Conservation (phyloP, 129 eudicot species). For the Gnaphalium uliginosum region DNA sequence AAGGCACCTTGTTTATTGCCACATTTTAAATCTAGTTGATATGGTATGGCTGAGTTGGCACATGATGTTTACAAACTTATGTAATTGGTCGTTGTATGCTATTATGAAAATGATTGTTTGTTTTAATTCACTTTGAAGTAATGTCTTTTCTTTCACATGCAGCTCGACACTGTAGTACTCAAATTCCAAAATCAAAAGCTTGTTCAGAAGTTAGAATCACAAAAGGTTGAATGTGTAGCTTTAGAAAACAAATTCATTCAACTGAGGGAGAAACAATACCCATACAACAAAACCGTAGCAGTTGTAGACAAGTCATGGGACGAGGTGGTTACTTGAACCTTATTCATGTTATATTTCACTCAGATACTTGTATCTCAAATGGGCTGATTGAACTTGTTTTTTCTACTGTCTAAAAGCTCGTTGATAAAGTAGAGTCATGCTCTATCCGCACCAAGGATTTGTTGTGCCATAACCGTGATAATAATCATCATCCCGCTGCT, state of each 20-base stretch:
- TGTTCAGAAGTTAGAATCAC: constrained; percentile 79
- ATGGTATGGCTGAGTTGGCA: constrained; percentile 1
- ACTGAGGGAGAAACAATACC: constrained; percentile 63
- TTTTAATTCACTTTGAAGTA: constrained; percentile 9
- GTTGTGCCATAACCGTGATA: constrained; percentile 30
- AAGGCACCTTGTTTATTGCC: constrained; percentile 2
- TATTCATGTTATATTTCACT: constrained; percentile 19
- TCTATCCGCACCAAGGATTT: constrained; percentile 45
- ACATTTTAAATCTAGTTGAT: constrained; percentile 9
- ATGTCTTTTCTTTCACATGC: constrained; percentile 20
- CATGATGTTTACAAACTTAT: constrained; percentile 9
- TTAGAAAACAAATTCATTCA: constrained; percentile 59
- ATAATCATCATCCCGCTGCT: constrained; percentile 30
- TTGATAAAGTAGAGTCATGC: constrained; percentile 64
- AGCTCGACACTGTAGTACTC: constrained; percentile 92
- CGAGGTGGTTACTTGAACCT: constrained; percentile 47
- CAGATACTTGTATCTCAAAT: background rate
- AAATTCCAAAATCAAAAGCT: constrained; percentile 89
- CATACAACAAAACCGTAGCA: constrained; percentile 48
- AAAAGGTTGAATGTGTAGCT: constrained; percentile 60
- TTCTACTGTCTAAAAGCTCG: constrained; percentile 44
- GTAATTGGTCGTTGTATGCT: constrained; percentile 13
- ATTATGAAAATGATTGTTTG: constrained; percentile 8
- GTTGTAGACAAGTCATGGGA: constrained; percentile 70
- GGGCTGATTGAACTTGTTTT: constrained; percentile 6